phyloP scores from a whole-genome alignment of 225 moss, liverwort and hornwort genomes.

The Anthoceros angustus region DNA sequence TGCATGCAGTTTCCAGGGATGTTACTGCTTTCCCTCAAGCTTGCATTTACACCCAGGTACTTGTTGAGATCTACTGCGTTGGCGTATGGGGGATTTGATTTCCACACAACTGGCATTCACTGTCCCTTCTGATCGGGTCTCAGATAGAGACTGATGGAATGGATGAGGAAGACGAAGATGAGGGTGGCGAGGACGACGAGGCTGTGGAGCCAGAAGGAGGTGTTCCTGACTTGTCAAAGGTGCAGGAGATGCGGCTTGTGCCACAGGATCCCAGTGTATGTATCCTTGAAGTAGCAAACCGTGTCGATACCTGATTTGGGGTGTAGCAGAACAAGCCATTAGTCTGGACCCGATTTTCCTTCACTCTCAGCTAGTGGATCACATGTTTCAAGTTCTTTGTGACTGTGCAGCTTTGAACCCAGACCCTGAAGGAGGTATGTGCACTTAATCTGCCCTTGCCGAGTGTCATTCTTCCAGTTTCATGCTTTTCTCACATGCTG shows the following conservation, averaged over 20 bases:
- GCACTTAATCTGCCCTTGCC: neutral
- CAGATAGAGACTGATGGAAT: slow-evolving; percentile 70
- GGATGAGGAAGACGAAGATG: slow-evolving; percentile 29
- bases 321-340: neutral
- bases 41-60: slow-evolving; percentile 95
- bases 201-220: slow-evolving; percentile 36
- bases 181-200: slow-evolving; percentile 37
- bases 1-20: slow-evolving; percentile 96
- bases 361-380: slow-evolving; percentile 45
- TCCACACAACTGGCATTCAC: neutral
- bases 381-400: slow-evolving; percentile 88
- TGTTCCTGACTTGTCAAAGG: slow-evolving; percentile 36
- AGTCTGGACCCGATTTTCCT: neutral
- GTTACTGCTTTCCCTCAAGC: slow-evolving; percentile 66
- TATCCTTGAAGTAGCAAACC: slow-evolving; percentile 36
- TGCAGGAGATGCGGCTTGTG: slow-evolving; percentile 93
- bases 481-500: neutral
- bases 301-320: too few species aligned
- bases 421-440: slow-evolving; percentile 78
- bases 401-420: slow-evolving; percentile 91
- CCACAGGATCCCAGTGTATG: slow-evolving; percentile 64
- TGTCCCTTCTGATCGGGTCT: neutral
- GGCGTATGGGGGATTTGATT: neutral
- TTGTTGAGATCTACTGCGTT: neutral
- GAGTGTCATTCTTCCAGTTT: neutral